A percentile compares a stretch with the other conserved stretches of the same genome.
These are phyloP conservation scores for Ophiostoma tasmaniense DNA, from an alignment of 2,329 filamentous ascomycete species.

Conservation along the genomic window DNA sequence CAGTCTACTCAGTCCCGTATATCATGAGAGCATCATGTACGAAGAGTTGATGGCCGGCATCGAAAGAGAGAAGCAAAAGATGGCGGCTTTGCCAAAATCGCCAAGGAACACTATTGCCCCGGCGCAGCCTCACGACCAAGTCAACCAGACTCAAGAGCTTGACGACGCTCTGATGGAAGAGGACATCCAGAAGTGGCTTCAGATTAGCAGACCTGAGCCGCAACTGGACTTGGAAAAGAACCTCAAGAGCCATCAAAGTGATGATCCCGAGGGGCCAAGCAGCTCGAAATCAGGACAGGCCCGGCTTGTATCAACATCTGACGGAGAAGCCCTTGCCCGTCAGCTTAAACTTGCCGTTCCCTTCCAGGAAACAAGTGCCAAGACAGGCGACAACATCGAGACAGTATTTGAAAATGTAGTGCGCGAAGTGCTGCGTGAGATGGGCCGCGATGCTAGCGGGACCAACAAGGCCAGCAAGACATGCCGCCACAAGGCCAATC, in stretches of 20 bases:
- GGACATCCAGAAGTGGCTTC: constrained; percentile 33
- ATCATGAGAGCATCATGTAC: not conserved
- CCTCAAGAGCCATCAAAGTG: not conserved
- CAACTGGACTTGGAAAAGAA: not conserved
- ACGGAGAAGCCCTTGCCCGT: not conserved
- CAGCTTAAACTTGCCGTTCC: not conserved
- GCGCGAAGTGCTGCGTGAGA: constrained; percentile 22
- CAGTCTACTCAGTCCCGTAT: not conserved
- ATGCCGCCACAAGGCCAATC: constrained; percentile 12
- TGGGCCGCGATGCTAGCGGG: constrained; percentile 17
- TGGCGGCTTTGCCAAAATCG: not conserved
- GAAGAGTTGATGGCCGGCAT: not conserved
- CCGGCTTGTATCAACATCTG: constrained; percentile 11
- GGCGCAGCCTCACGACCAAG: not conserved
- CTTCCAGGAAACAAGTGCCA: not conserved
- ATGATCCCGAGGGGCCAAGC: not conserved
- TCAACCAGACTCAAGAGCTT: not conserved
- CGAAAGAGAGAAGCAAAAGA: not conserved
- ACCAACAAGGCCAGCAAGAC: constrained; percentile 16
- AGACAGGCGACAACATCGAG: constrained; percentile 32
- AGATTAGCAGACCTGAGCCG: constrained; percentile 22
- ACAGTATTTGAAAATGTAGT: constrained; percentile 42
- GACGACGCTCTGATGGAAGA: not conserved
- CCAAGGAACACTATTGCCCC: constrained; percentile 1
- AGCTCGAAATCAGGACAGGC: not conserved